These are phyloP conservation scores for Sporormia fimetaria DNA, from an alignment of 495 filamentous ascomycete species.

Conservation along the genomic window DNA sequence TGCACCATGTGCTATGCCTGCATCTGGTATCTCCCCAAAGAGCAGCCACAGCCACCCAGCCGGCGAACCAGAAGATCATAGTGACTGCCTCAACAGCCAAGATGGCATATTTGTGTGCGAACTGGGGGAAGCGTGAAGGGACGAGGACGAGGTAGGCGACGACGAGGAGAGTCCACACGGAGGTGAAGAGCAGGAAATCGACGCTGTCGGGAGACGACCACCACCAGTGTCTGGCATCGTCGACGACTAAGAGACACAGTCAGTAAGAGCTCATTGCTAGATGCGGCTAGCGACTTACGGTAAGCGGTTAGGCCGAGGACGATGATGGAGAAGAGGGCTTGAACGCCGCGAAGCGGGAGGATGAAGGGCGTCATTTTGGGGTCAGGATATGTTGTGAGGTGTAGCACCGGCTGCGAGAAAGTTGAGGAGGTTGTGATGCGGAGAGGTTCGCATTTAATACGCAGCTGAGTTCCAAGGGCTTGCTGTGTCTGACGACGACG, in stretches of 20 bases:
- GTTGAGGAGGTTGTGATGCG: too few species aligned
- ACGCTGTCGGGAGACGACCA: slow-evolving; percentile 36
- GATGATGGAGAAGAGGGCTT: slow-evolving; percentile 57
- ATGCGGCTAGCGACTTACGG: slow-evolving; percentile 33
- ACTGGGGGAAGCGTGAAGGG: slow-evolving; percentile 47
- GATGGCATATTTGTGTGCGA: slow-evolving; percentile 50
- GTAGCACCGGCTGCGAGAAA: too few species aligned
- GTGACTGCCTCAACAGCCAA: slow-evolving; percentile 56
- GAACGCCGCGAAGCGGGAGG: slow-evolving; percentile 47
- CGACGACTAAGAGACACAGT: slow-evolving; percentile 22
- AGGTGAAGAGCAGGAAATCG: slow-evolving; percentile 64
- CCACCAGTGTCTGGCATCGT: slow-evolving; percentile 23
- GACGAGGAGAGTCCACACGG: slow-evolving; percentile 61
- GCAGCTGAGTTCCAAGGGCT: too few species aligned
- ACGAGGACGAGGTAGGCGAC: slow-evolving; percentile 54
- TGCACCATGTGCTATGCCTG: slow-evolving; percentile 39
- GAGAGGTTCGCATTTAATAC: too few species aligned
- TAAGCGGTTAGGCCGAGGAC: slow-evolving; percentile 68
- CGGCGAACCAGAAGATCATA: slow-evolving; percentile 81
- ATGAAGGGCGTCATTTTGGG: too few species aligned
- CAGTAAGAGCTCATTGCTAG: neutral
- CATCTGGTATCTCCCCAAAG: slow-evolving; percentile 37
- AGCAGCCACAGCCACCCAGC: slow-evolving; percentile 61
- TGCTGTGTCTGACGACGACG: too few species aligned
- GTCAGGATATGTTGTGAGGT: too few species aligned